Evolutionary conservation across 1,284 basidiomycete genomes (phyloP).

Genomic region (Ganoderma lucidum): DNA sequence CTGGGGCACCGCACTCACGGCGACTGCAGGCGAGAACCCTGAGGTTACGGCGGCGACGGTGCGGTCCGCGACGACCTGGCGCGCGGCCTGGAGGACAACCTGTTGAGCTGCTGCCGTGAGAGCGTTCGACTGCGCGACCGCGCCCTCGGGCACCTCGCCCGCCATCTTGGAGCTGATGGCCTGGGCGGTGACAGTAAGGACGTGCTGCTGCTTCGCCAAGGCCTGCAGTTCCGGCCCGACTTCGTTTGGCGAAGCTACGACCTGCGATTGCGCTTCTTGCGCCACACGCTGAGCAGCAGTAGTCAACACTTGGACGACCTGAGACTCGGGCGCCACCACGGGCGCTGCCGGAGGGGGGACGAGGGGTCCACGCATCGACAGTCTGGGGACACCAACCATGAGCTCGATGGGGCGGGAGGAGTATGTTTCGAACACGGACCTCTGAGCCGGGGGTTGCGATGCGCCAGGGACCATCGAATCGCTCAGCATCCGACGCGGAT

Average conservation of each 20-base stretch:
- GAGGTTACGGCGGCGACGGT: constrained; percentile 53
- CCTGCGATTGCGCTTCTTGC: constrained; percentile 73
- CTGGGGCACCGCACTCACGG: constrained; percentile 47
- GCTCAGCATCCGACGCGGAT: constrained; percentile 66
- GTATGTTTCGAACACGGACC: constrained; percentile 37
- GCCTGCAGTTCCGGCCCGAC: constrained; percentile 62
- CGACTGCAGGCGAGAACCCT: constrained; percentile 50
- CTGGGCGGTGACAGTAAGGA: constrained; percentile 77
- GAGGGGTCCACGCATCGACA: constrained; percentile 36
- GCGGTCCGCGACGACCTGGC: constrained; percentile 66
- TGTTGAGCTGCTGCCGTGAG: constrained; percentile 78
- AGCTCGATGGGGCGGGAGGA: constrained; percentile 8
- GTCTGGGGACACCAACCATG: constrained; percentile 25
- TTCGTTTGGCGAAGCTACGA: constrained; percentile 60
- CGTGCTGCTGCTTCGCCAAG: constrained; percentile 80
- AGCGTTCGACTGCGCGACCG: constrained; percentile 51
- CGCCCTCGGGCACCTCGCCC: constrained; percentile 56
- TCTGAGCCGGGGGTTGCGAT: constrained; percentile 40
- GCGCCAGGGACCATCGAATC: constrained; percentile 54
- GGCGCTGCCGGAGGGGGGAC: constrained; percentile 35
- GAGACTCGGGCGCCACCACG: constrained; percentile 55
- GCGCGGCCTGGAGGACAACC: constrained; percentile 80
- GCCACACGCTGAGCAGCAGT: constrained; percentile 78
- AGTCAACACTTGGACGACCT: constrained; percentile 79
- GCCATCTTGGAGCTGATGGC: constrained; percentile 75